Evolutionary conservation across 2,329 filamentous ascomycete genomes (phyloP), one percentile per base, ranked within the genome.

Genomic region (Cadophora sp.): DNA sequence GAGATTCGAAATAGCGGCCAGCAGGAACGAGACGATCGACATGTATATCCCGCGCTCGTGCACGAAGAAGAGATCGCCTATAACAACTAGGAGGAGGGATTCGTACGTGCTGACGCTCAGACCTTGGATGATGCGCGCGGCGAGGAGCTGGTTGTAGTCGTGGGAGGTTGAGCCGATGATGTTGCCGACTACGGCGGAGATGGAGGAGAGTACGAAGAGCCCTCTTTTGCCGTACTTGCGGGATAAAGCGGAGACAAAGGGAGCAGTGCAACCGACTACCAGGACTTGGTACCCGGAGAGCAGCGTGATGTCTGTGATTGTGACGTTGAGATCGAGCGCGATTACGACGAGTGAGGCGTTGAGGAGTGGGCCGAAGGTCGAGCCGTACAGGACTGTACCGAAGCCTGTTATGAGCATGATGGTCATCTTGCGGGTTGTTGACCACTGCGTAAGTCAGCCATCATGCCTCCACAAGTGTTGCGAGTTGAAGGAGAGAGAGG

Each of bases 41-140:
- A 80, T 81, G 45, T 79, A 76, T 0, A 79, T 80, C 2, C 79
- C 81, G 0, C 81, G 76, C 73, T 83, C 74, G 67, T 83, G 81
- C 8, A 82, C 80, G 67, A 79, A 82, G 68, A 80, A 83, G 39
- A 82, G 68, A 59, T 82, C 81, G 13, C 80, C 80, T 59, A 83
- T 80, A 3, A 74, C 71, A 3, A 70, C 70, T 13, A 73, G 70
- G 0, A 77, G 70, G 33, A 77, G 67, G 3, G 73, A 73, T 67
- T 78, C 76, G 62, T 76, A 76, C 3, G 68, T 67, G 64, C 62
- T 66, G n/a, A 70, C 62, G 4, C 66, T 66, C 11, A 74, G 51
- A 1, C 73, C 73, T 58, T 74, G 73, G 24, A 74, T 66, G 45
- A 74, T 67, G 16, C 73, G 66, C 5, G 72, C 69, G 16, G 66